Conservation (phyloP, 352 stramenopile genomes). For the Phytophthora megakarya region DNA sequence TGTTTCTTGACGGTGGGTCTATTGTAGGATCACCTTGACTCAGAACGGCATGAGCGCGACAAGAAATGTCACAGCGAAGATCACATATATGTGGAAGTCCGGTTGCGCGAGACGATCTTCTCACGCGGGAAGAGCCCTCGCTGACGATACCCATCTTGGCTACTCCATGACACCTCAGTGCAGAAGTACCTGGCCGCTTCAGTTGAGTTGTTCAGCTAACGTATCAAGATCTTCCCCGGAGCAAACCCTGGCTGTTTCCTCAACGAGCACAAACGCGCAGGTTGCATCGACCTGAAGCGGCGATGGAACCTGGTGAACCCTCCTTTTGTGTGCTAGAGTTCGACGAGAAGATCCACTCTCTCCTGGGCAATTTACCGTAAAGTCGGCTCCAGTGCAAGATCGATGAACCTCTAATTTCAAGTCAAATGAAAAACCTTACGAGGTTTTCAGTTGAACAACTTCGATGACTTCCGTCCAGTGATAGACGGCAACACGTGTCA, state of each 20-base stretch:
- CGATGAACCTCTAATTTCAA: background rate
- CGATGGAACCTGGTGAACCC: no score
- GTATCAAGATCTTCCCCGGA: conserved; percentile 9
- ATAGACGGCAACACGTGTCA: no score
- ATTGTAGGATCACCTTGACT: conserved; percentile 11
- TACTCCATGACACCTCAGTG: background rate
- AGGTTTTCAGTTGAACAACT: no score
- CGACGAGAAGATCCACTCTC: no score
- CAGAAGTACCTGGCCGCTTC: background rate
- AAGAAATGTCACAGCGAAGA: conserved; percentile 25
- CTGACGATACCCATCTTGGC: conserved; percentile 14
- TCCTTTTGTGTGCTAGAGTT: no score
- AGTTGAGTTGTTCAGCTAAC: background rate
- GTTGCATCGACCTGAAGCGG: conserved; percentile 17
- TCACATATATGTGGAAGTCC: conserved; percentile 11
- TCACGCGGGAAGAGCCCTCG: background rate
- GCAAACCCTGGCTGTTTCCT: conserved; percentile 18
- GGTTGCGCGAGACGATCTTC: conserved; percentile 1
- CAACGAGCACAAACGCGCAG: conserved; percentile 20
- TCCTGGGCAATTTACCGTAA: no score
- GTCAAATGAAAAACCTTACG: no score
- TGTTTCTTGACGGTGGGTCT: conserved; percentile 23
- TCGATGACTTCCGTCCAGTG: no score
- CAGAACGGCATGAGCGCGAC: conserved; percentile 11
- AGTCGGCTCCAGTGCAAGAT: background rate